A percentile compares a stretch with the other conserved stretches of the same genome.
Conservation (phyloP, 306 rosid genomes). For the Lathyrus oleraceus region DNA sequence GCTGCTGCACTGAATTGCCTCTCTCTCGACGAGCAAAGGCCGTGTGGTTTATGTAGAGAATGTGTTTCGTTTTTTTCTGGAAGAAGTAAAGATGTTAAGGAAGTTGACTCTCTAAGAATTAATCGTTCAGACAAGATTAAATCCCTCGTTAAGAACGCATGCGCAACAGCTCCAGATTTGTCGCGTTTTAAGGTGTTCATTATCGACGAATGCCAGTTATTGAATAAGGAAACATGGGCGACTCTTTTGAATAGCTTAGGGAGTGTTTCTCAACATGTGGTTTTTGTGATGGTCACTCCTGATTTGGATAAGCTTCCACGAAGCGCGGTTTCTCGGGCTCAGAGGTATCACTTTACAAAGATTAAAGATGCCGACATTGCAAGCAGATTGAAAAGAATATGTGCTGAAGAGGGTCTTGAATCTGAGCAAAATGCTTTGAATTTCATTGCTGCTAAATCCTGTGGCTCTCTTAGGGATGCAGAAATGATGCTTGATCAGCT, state of each 20-base stretch:
- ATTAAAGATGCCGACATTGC: conserved; percentile 76
- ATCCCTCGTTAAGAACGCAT: conserved; percentile 65
- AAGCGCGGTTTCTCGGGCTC: conserved; percentile 67
- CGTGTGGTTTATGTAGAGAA: conserved; percentile 78
- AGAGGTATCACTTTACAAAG: conserved; percentile 74
- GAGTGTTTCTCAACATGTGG: conserved; percentile 59
- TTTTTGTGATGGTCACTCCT: conserved; percentile 84
- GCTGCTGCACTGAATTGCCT: conserved; percentile 89
- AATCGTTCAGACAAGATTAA: conserved; percentile 63
- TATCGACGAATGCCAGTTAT: conserved; percentile 81
- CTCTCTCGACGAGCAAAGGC: conserved; percentile 59
- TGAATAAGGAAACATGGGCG: conserved; percentile 70
- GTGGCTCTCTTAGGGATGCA: conserved; percentile 89
- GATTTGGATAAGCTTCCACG: conserved; percentile 71
- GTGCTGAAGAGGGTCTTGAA: conserved; percentile 64
- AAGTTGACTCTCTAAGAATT: conserved; percentile 72
- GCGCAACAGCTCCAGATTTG: conserved; percentile 47
- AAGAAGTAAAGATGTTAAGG: conserved; percentile 71
- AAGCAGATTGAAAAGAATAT: conserved; percentile 59
- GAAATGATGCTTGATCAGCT: conserved; percentile 93
- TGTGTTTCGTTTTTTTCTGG: conserved; percentile 71
- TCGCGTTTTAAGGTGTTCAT: conserved; percentile 77
- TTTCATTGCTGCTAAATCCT: conserved; percentile 70
- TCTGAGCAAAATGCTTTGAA: conserved; percentile 68
- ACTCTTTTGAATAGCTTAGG: conserved; percentile 63